Base-by-base conservation (phyloP, 2,329 filamentous ascomycete genomes). In the Ceratocystis cubensis region DNA sequence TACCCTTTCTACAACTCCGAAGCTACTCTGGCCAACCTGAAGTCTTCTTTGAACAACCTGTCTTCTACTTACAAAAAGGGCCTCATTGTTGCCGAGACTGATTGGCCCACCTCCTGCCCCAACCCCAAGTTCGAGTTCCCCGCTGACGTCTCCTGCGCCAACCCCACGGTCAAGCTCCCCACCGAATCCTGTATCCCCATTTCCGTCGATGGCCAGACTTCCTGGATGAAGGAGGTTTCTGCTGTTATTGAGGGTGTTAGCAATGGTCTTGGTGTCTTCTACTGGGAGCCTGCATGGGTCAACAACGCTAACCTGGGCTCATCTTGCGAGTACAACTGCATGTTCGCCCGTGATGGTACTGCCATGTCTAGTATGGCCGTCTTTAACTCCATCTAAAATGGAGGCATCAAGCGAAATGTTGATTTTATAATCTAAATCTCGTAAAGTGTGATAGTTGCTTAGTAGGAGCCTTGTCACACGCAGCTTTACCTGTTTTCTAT, bases 201-300 rank as follows among this genome's bases (percentile, higher is more conserved):
- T 70, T 83, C 81, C 2, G 81, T 79, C 0, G 82, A 78, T 0
- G 88, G 88, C 0, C 88, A 90, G 77, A 75, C 76, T 1, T 78
- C 77, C 1, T 90, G 84, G 74, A 74, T 90, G 65, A 77, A 82
- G 73, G 75, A 81, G 67, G 78, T 90, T 20, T 85, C 84, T 0
- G 76, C 76, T 1, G 76, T 84, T 0, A 80, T 89, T 0, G 75
- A 77, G 1, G 78, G 75, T 1, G 80, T 84, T 0, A 77, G 74
- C 1, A 79, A 80, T 1, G 85, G 85, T 0, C 74, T 77, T 33
- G 88, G 86, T 0, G 57, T 90, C 6, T 89, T 86, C 69, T 90
- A 89, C 70, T 90, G 87, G 87, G 87, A 91, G 73, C 86, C 86
- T 0, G 84, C 82, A 0, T 90, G 86, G 86, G 77, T 89, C 69